Conservation (phyloP, 768 basidiomycete species). For the Phanerodontia chrysosporium region DNA sequence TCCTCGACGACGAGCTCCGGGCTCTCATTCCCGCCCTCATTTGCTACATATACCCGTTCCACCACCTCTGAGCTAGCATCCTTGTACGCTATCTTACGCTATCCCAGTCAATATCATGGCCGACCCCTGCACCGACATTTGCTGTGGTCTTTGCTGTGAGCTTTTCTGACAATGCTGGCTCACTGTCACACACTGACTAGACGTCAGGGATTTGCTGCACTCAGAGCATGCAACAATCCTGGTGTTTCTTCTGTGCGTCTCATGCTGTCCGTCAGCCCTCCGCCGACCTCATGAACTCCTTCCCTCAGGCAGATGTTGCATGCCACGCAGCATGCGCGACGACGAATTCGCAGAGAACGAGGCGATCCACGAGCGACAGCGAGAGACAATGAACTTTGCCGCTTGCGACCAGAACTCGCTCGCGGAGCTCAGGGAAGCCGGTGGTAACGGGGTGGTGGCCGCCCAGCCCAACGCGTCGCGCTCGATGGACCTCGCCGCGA, state of each 20-base stretch:
- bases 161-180: neutral
- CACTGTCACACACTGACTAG: neutral
- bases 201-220: conserved; percentile 8
- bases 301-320: neutral
- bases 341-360: conserved; percentile 2
- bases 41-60: neutral
- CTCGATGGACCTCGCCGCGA: neutral
- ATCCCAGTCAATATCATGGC: neutral
- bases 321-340: neutral
- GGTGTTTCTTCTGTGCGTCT: neutral
- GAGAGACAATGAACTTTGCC: neutral
- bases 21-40: neutral
- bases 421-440: neutral
- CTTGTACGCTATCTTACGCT: neutral
- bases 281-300: neutral
- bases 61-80: neutral
- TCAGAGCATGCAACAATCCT: neutral
- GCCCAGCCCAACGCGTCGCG: neutral
- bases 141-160: conserved; percentile 11
- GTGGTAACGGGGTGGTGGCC: neutral
- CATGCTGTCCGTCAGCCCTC: neutral
- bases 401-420: neutral
- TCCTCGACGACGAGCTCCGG: neutral
- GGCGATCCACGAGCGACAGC: neutral
- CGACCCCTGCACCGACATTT: conserved; percentile 1